phyloP scores from a whole-genome alignment of 2,329 filamentous ascomycete genomes.

The Zymoseptoria ardabiliae region DNA sequence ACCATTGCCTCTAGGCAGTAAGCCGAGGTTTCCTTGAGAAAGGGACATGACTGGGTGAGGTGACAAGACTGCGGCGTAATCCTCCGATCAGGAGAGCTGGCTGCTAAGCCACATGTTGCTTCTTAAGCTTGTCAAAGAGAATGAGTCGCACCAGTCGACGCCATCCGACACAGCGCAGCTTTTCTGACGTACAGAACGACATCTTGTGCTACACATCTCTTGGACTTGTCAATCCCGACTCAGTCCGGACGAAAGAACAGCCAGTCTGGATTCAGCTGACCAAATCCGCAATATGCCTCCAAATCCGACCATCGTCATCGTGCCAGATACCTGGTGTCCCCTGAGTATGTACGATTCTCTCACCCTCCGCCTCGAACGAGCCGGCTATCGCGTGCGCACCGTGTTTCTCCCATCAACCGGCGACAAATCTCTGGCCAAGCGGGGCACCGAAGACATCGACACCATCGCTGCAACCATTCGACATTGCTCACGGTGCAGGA shows the following conservation, averaged over 20 bases:
- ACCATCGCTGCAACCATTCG: background rate
- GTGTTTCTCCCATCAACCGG: background rate
- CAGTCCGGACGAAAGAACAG: background rate
- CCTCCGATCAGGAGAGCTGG: background rate
- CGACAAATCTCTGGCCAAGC: background rate
- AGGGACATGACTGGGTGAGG: too few relatives aligned
- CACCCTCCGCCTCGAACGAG: background rate
- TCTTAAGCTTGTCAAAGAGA: background rate
- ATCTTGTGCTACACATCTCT: too few relatives aligned
- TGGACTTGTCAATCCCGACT: too few relatives aligned
- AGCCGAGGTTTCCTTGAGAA: conserved; percentile 37
- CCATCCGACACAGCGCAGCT: background rate
- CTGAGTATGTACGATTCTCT: background rate
- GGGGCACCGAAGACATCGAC: background rate
- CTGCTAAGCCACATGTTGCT: background rate
- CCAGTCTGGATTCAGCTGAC: background rate
- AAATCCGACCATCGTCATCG: background rate
- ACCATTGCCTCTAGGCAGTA: conserved; percentile 51
- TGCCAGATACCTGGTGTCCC: background rate
- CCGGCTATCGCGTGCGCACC: background rate
- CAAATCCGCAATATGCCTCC: background rate
- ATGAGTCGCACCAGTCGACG: background rate
- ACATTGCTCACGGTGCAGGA: background rate
- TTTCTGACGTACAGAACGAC: too few relatives aligned
- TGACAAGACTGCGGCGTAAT: background rate